Base-by-base conservation (phyloP, 257 asterid genomes). In the Vinca minor region DNA sequence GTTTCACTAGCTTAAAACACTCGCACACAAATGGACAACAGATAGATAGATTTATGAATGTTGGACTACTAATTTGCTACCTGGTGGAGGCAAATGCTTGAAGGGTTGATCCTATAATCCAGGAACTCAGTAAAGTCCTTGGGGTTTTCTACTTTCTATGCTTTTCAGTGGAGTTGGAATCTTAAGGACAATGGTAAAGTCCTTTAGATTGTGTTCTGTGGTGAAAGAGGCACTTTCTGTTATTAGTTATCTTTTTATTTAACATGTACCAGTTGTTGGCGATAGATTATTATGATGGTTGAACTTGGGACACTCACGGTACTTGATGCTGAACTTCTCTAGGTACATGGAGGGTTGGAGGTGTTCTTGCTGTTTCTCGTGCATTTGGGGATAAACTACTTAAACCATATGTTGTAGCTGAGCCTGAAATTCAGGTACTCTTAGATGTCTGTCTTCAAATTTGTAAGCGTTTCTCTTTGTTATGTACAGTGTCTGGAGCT, bases 361-460 rank as follows among this genome's bases (percentile, higher is more conserved):
- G 96, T 34, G 89, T 88, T 77, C 89, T 88, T 70, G 95, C 96
- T 45, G 92, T 88, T 73, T 88, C 96, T 74, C 91, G 96, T 72
- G 89, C 95, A 62, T 87, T 87, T 76, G 95, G 95, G 42, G 93
- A 87, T 76, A 83, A 78, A 78, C 66, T 84, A 59, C 84, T 88
- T 25, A 82, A 85, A 78, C 91, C 85, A 59, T 87, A 71, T 74
- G 85, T 86, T 45, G 80, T 77, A 53, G 91, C 95, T 28, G 95
- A 84, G 68, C 91, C 95, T 7, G 95, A 86, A 74, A 86, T 86
- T 65, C 79, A 78, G 95, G 95, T 86, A 70, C 14, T n/a, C n/a
- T n/a, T n/a, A n/a, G n/a, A n/a, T n/a, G n/a, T n/a, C n/a, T n/a
- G n/a, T n/a, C n/a, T n/a, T 54, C 59, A 26, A 5, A 26, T 34